These are phyloP conservation scores for Glycine latifolia DNA, from an alignment of 306 rosid genomes.

Conservation along the genomic window DNA sequence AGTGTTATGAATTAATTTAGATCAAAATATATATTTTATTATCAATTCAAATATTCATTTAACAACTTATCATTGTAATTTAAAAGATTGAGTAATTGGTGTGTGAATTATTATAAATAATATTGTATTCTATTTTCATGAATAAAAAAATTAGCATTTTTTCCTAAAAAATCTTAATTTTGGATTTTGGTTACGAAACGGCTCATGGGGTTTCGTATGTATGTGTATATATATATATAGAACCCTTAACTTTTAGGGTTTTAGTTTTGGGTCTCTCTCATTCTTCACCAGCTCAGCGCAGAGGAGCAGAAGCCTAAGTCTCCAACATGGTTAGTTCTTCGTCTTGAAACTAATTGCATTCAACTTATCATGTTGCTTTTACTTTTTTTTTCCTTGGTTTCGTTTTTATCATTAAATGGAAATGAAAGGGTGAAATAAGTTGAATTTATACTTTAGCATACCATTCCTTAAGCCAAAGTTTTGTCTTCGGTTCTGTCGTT, in stretches of 20 bases:
- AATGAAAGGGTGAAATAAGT: not conserved
- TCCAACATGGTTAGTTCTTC: constrained; percentile 1
- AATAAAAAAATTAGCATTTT: no score
- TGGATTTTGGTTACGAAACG: not conserved
- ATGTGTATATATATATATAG: not conserved
- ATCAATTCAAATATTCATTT: no score
- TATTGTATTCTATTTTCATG: no score
- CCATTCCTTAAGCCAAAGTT: not conserved
- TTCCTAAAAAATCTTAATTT: no score
- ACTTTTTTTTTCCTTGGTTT: no score
- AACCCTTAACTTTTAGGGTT: not conserved
- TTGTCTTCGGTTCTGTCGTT: not conserved
- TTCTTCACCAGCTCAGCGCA: not conserved
- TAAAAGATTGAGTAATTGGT: no score
- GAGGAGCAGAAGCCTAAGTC: not conserved
- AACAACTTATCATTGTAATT: no score
- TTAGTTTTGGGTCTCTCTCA: not conserved
- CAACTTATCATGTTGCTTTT: not conserved
- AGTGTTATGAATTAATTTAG: no score
- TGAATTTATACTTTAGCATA: not conserved
- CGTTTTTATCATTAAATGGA: not conserved
- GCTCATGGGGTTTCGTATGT: constrained; percentile 10
- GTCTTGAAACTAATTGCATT: not conserved
- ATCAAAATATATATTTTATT: no score
- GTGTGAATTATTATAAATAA: no score